Conservation (phyloP, 2,329 filamentous ascomycete species). For the Trichoderma polysporum region DNA sequence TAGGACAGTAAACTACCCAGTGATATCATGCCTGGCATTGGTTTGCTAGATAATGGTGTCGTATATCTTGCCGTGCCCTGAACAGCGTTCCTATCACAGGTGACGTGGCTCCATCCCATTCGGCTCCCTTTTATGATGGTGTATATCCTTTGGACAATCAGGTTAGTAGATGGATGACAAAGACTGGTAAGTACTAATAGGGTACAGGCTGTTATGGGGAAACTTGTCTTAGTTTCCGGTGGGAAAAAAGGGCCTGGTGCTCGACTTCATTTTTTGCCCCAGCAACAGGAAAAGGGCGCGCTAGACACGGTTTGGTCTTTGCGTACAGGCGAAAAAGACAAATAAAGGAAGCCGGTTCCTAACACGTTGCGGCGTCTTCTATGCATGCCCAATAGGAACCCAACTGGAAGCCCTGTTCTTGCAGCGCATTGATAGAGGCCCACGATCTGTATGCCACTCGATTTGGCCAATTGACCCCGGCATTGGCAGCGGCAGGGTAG, state of each 20-base stretch:
- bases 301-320: not conserved
- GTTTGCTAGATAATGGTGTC: not conserved
- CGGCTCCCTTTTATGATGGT: not conserved
- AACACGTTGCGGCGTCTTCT: slow-evolving; percentile 3
- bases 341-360: not conserved
- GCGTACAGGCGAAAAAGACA: not conserved
- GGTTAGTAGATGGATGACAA: not conserved
- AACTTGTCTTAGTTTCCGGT: slow-evolving; percentile 16
- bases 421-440: not conserved
- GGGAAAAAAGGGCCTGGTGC: not conserved
- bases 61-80: not conserved
- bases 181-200: not conserved
- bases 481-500: slow-evolving; percentile 6
- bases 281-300: slow-evolving; percentile 12
- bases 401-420: not conserved
- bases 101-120: slow-evolving; percentile 8
- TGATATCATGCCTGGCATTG: not conserved
- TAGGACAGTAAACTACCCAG: not conserved
- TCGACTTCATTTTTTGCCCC: not conserved
- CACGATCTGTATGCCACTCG: not conserved
- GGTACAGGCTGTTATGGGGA: not conserved
- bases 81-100: not conserved
- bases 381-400: not conserved
- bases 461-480: slow-evolving; percentile 17
- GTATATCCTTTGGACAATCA: not conserved